Percentiles rank a stretch among this genome's conserved stretches.
Conservation (phyloP, 2,329 filamentous ascomycete species). For the Fusarium globosum region DNA sequence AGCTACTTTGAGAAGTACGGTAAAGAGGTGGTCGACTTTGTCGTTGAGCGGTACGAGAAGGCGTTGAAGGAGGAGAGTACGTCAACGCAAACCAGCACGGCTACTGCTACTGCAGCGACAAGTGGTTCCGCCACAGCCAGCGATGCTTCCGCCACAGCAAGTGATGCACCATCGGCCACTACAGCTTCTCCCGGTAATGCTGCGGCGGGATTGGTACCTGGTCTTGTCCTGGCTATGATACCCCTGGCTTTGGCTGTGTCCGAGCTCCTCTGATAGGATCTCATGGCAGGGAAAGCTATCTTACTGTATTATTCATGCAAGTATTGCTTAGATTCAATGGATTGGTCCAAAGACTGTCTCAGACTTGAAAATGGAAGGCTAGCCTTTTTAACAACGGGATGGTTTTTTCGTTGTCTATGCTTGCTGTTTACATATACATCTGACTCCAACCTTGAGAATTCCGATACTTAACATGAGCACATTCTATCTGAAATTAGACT, state of each 20-base stretch:
- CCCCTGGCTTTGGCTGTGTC: slow-evolving; percentile 14
- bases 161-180: not conserved
- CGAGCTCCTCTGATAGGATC: not conserved
- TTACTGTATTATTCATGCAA: not conserved
- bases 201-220: slow-evolving; percentile 22
- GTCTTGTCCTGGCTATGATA: slow-evolving; percentile 2
- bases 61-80: slow-evolving; percentile 7
- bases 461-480: fast-evolving
- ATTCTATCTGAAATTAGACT: not conserved
- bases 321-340: not conserved
- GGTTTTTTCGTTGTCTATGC: not conserved
- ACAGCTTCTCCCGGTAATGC: slow-evolving; percentile 17
- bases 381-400: fast-evolving
- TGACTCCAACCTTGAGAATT: not conserved
- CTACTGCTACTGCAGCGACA: slow-evolving; percentile 5
- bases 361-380: not conserved
- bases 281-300: not conserved
- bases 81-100: slow-evolving; percentile 5
- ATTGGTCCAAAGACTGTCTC: no score
- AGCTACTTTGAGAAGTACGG: slow-evolving; percentile 53
- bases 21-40: slow-evolving; percentile 49
- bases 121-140: slow-evolving; percentile 10
- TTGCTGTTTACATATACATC: not conserved
- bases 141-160: not conserved
- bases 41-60: slow-evolving; percentile 49